A percentile compares a stretch with the other conserved stretches of the same genome.
phyloP scores from a whole-genome alignment of 306 rosid species.

The Benincasa hispida region DNA sequence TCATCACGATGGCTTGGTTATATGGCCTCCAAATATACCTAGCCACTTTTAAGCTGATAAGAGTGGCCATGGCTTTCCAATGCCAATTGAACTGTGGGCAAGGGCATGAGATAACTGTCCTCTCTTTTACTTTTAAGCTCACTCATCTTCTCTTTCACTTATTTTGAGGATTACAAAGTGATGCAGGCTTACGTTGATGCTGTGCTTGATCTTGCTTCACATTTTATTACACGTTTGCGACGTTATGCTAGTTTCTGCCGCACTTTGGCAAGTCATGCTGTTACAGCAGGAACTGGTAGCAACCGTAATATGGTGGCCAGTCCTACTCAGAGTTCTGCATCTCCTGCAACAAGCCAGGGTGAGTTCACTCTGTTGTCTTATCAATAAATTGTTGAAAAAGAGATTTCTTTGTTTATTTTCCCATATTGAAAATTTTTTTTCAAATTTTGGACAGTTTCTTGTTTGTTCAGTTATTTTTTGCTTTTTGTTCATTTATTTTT shows the following conservation, averaged over 20 bases:
- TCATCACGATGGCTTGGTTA: not conserved
- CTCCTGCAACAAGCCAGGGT: conserved; percentile 91
- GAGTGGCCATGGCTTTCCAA: not conserved
- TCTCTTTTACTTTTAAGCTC: not conserved
- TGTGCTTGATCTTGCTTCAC: conserved; percentile 96
- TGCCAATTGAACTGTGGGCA: not conserved
- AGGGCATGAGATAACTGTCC: not conserved
- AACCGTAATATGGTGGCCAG: conserved; percentile 87
- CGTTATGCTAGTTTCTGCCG: conserved; percentile 99
- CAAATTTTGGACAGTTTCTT: not conserved
- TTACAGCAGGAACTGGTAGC: conserved; percentile 81
- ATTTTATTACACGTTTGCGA: conserved; percentile 90
- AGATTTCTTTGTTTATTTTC: not conserved
- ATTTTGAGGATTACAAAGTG: conserved; percentile 13
- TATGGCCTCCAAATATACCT: not conserved
- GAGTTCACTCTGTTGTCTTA: conserved; percentile 12
- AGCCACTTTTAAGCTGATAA: not conserved
- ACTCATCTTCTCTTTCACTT: not conserved
- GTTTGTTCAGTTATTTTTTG: not conserved
- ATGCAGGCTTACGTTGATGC: conserved; percentile 96
- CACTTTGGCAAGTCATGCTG: conserved; percentile 96
- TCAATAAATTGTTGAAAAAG: conserved; percentile 3
- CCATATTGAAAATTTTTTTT: not conserved
- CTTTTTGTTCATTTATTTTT: not conserved
- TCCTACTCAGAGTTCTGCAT: conserved; percentile 76